These are phyloP conservation scores for Toxicodendron radicans DNA, from an alignment of 345 rosid species.

Conservation along the genomic window DNA sequence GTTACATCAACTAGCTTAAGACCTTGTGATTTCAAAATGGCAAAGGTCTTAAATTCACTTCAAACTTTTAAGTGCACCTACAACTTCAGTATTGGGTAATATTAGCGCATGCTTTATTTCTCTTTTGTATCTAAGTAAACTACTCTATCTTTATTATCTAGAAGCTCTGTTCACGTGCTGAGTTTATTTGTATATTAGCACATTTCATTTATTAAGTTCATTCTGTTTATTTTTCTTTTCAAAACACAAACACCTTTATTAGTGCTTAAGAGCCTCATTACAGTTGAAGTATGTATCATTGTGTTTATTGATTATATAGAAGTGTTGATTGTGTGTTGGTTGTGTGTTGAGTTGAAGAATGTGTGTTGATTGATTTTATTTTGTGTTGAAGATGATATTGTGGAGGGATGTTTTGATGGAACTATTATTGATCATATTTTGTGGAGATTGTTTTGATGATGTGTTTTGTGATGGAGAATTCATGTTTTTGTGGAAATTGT, in stretches of 20 bases:
- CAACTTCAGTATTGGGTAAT: slow-evolving; percentile 74
- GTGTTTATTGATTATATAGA: too few species aligned
- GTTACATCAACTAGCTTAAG: slow-evolving; percentile 64
- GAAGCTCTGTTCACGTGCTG: background rate
- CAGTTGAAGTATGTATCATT: background rate
- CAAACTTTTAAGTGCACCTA: slow-evolving; percentile 74
- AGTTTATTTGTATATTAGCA: background rate
- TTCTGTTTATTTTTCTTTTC: background rate
- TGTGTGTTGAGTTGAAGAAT: too few species aligned
- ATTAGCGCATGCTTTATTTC: background rate
- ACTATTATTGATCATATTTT: too few species aligned
- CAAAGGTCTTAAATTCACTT: slow-evolving; percentile 69
- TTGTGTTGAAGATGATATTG: too few species aligned
- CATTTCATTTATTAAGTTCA: background rate
- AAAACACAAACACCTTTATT: background rate
- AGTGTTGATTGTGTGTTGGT: too few species aligned
- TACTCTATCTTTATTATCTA: background rate
- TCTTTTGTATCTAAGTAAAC: background rate
- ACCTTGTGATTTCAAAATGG: slow-evolving; percentile 91
- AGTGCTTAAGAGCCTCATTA: background rate
- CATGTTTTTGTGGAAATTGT: too few species aligned
- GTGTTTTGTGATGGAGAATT: too few species aligned
- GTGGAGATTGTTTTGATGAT: too few species aligned
- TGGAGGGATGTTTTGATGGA: too few species aligned
- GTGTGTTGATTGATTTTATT: too few species aligned